Evolutionary conservation across 2,329 filamentous ascomycete genomes (phyloP).

Genomic region (Aureobasidium sp.): DNA sequence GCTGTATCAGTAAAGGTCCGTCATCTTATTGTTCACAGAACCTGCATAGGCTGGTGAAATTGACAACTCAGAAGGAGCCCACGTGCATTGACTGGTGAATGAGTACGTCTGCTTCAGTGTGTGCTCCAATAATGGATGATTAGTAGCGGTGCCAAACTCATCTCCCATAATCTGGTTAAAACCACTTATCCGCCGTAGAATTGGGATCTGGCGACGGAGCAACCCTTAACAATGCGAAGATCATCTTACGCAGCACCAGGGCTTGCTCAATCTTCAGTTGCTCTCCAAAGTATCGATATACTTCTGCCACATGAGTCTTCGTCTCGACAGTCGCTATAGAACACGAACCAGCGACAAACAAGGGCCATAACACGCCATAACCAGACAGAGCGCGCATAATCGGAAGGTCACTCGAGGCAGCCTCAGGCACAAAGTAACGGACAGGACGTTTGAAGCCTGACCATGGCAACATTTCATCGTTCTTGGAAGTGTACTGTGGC

Average conservation of each 20-base stretch:
- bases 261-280: constrained; percentile 6
- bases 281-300: constrained; percentile 3
- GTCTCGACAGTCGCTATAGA: background rate
- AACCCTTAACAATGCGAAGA: background rate
- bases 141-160: background rate
- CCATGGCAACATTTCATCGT: background rate
- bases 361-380: constrained; percentile 1
- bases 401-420: background rate
- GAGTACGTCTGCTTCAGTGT: background rate
- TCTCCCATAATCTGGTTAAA: background rate
- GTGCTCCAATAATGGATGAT: background rate
- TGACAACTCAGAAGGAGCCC: background rate
- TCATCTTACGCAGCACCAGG: background rate
- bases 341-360: background rate
- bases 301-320: background rate
- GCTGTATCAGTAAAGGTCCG: background rate
- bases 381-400: constrained; percentile 1
- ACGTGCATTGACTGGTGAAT: background rate
- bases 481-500: background rate
- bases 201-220: background rate
- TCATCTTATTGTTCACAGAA: background rate
- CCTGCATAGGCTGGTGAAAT: background rate
- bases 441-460: background rate
- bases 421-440: background rate
- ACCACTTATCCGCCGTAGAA: background rate